Percentiles rank a stretch among this genome's conserved stretches.
phyloP scores from a whole-genome alignment of 176 grass and related monocot species.

The Hyparrhenia diplandra region DNA sequence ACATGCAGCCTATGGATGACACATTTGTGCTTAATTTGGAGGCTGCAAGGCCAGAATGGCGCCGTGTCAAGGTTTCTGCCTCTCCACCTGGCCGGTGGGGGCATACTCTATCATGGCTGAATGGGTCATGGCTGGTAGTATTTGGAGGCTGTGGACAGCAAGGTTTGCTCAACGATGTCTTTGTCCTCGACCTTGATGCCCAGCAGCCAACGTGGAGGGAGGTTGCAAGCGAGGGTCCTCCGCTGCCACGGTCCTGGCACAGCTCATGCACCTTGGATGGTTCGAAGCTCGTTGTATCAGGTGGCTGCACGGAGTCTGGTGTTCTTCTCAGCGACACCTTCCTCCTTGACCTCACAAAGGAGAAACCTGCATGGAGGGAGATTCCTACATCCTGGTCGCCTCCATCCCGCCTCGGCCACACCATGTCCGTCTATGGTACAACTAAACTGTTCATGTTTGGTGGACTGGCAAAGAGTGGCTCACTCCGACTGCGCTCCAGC shows the following conservation, averaged over 20 bases:
- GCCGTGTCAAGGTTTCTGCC: conserved; percentile 69
- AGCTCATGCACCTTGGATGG: conserved; percentile 92
- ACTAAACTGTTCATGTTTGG: conserved; percentile 95
- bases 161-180: conserved; percentile 88
- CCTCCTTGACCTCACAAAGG: conserved; percentile 78
- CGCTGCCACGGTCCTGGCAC: conserved; percentile 94
- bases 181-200: conserved; percentile 86
- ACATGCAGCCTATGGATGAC: conserved; percentile 98
- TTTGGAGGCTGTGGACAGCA: conserved; percentile 86
- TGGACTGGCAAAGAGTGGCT: conserved; percentile 81
- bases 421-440: conserved; percentile 62
- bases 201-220: conserved; percentile 90
- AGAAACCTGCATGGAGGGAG: conserved; percentile 82
- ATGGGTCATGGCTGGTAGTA: conserved; percentile 90
- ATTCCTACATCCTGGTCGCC: conserved; percentile 62
- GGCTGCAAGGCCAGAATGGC: conserved; percentile 73
- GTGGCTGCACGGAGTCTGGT: conserved; percentile 76
- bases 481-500: conserved; percentile 61
- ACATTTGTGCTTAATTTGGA: conserved; percentile 97
- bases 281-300: conserved; percentile 85
- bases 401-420: conserved; percentile 82
- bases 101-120: conserved; percentile 85
- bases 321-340: conserved; percentile 88
- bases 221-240: conserved; percentile 46
- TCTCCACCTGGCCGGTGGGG: conserved; percentile 93